Percentiles rank a stretch among this genome's conserved stretches.
These are phyloP conservation scores for Iris macrosiphon DNA, from an alignment of 106 monocot species.

Conservation along the genomic window DNA sequence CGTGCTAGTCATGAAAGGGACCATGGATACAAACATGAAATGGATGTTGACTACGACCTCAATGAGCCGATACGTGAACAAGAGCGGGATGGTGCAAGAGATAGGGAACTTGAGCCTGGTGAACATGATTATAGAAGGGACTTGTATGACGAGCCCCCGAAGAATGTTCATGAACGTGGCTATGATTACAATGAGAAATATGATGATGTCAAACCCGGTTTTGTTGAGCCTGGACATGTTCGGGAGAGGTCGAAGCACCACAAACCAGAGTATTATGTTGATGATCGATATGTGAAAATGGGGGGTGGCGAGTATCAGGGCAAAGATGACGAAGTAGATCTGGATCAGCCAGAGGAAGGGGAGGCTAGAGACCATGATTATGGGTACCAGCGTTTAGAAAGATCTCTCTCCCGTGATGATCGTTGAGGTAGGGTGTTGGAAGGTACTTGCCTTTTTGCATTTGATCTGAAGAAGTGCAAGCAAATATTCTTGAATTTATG, in stretches of 20 bases:
- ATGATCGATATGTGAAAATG: slow-evolving; percentile 16
- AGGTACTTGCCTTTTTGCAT: not conserved
- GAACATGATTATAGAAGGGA: slow-evolving; percentile 19
- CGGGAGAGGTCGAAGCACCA: slow-evolving; percentile 9
- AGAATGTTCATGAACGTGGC: slow-evolving; percentile 25
- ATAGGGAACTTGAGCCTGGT: slow-evolving; percentile 25
- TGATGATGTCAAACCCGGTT: slow-evolving; percentile 3
- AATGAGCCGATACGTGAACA: slow-evolving; percentile 23
- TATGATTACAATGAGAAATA: slow-evolving; percentile 22
- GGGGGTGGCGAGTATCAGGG: slow-evolving; percentile 14
- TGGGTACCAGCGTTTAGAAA: slow-evolving; percentile 35
- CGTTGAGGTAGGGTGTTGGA: not conserved
- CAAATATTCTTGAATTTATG: too few species aligned
- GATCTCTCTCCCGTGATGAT: slow-evolving; percentile 30
- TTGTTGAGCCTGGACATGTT: not conserved
- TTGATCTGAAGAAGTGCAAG: too few species aligned
- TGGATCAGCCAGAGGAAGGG: slow-evolving; percentile 49
- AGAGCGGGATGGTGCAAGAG: slow-evolving; percentile 12
- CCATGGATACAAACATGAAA: slow-evolving; percentile 25
- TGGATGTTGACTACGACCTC: slow-evolving; percentile 24
- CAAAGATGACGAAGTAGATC: slow-evolving; percentile 12
- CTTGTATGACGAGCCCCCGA: slow-evolving; percentile 15
- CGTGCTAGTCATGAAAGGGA: slow-evolving; percentile 24
- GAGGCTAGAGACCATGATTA: slow-evolving; percentile 58
- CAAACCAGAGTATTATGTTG: slow-evolving; percentile 27